Base-by-base conservation (phyloP, 768 basidiomycete species). In the Leucocoprinus leucothites region DNA sequence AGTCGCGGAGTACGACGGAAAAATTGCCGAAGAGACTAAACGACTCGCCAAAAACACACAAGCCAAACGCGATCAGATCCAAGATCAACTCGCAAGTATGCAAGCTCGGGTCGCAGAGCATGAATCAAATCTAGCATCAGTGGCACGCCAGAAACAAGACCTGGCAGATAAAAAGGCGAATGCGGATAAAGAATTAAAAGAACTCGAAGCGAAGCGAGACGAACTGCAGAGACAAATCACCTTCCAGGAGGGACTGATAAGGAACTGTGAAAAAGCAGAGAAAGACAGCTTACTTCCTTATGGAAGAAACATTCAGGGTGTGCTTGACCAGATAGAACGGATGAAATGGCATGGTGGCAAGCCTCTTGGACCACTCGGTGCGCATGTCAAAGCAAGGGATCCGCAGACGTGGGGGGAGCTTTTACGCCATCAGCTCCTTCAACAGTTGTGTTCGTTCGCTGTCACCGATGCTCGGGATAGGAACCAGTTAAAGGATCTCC, bases 291-390 rank as follows among this genome's bases (percentile, higher is more conserved):
- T 86, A 14, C 74, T 81, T 9, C 76, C 83, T 1, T 91, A 84
- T 59, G 90, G 90, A 2, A 67, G 64, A 28, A 74, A 84, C 44
- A 84, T 91, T 64, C 80, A 82, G 57, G 61, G 61, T 0, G 76
- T 92, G 7, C 62, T 90, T 42, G 74, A 75, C 9, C 71, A 68
- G 38, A 84, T 94, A 51, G 65, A 69, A 42, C 63, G 61, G 25
- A 72, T 69, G 65, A 70, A 53, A 4, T 93, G 91, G 92, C 58
- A 71, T 24, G 91, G 91, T 2, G 77, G 84, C 44, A 64, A 63
- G 18, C 89, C 90, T 0, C 67, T 91, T 31, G 91, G 91, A 0
- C 96, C 96, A 0, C 72, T 98, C 22, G 96, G 96, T 0, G 58
- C 80, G 47, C 79, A 82, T 65, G 87, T 98, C 63, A 87, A 85